Conservation (phyloP, 1,284 basidiomycete species). For the Coniferiporia sulphurascens region DNA sequence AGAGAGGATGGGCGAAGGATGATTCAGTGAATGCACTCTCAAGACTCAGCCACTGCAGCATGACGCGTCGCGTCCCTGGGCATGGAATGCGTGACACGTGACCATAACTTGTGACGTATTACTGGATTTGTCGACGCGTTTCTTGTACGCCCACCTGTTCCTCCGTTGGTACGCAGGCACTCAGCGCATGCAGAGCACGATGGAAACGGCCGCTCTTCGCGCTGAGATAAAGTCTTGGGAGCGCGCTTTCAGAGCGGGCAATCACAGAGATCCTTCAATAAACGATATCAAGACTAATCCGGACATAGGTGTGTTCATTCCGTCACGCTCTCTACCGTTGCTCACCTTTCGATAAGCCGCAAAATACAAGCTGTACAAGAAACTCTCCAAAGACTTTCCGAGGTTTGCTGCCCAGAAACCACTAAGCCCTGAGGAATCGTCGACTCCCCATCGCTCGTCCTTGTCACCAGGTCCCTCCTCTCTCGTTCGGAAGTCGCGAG, state of each 20-base stretch:
- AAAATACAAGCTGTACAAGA: constrained; percentile 82
- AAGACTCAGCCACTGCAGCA: not conserved
- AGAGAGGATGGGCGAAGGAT: constrained; percentile 27
- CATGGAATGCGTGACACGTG: not conserved
- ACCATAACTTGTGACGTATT: not conserved
- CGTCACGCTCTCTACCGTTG: constrained; percentile 16
- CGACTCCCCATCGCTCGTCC: constrained; percentile 29
- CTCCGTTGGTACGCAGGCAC: no score
- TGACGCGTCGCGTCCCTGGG: constrained; percentile 15
- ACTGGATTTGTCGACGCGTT: not conserved
- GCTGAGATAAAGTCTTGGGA: constrained; percentile 84
- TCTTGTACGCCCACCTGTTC: not conserved
- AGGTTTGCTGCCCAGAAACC: constrained; percentile 4
- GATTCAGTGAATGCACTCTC: not conserved
- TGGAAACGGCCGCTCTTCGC: constrained; percentile 52
- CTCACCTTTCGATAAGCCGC: constrained; percentile 46
- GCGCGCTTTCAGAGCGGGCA: constrained; percentile 56
- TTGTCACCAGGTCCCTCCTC: constrained; percentile 32
- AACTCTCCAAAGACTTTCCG: constrained; percentile 50
- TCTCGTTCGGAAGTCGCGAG: constrained; percentile 43
- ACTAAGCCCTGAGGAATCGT: constrained; percentile 20
- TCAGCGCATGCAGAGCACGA: constrained; percentile 24
- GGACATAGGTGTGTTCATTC: constrained; percentile 55
- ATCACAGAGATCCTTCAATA: constrained; percentile 64
- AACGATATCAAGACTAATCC: constrained; percentile 74